phyloP scores from a whole-genome alignment of 1,284 basidiomycete species.

The Ganoderma resinaceum region DNA sequence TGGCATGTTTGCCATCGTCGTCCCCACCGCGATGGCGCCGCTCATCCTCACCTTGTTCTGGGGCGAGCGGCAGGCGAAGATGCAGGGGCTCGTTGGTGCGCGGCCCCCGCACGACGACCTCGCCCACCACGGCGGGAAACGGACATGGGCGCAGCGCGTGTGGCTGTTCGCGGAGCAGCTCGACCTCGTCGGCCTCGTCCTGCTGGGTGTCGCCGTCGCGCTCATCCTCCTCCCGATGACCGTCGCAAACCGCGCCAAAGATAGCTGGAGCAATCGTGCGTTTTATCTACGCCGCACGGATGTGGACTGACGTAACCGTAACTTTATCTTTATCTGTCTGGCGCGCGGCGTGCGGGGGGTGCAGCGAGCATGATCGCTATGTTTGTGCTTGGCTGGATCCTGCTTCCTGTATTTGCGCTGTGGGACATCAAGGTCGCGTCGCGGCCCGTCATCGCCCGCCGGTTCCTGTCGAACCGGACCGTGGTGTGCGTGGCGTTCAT shows the following conservation, averaged over 20 bases:
- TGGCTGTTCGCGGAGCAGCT: slow-evolving; percentile 53
- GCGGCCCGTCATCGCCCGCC: slow-evolving; percentile 58
- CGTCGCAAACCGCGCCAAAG: slow-evolving; percentile 47
- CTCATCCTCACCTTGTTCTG: slow-evolving; percentile 73
- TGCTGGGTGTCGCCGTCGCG: slow-evolving; percentile 58
- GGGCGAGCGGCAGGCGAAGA: slow-evolving; percentile 71
- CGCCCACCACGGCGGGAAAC: slow-evolving; percentile 15
- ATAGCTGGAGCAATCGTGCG: slow-evolving; percentile 44
- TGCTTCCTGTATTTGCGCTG: slow-evolving; percentile 52
- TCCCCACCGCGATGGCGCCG: slow-evolving; percentile 60
- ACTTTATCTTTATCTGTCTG: no score
- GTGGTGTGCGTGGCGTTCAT: slow-evolving; percentile 70
- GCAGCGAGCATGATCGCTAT: slow-evolving; percentile 62
- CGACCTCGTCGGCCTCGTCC: slow-evolving; percentile 65
- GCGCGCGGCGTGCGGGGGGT: neutral
- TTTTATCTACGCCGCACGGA: neutral
- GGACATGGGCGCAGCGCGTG: slow-evolving; percentile 33
- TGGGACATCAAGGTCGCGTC: slow-evolving; percentile 60
- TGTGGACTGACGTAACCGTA: neutral
- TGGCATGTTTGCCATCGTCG: slow-evolving; percentile 72
- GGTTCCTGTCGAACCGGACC: slow-evolving; percentile 64
- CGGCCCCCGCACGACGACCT: slow-evolving; percentile 21
- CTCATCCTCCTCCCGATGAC: slow-evolving; percentile 68
- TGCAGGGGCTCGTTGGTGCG: slow-evolving; percentile 49
- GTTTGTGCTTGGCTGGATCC: slow-evolving; percentile 54